These are phyloP conservation scores for Telfairia occidentalis DNA, from an alignment of 331 rosid species.

Conservation along the genomic window DNA sequence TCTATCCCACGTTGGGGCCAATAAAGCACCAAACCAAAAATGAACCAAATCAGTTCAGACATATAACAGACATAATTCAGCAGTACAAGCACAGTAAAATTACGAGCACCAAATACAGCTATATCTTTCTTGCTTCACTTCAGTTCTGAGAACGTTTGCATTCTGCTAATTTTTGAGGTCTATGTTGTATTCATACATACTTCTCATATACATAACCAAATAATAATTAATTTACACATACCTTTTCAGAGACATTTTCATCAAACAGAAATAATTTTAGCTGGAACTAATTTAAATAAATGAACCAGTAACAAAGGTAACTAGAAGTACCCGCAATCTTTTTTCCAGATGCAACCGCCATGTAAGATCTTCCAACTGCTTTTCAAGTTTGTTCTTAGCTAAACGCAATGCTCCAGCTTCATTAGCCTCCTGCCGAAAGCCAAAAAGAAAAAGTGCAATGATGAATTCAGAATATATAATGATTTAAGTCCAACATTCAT, in stretches of 20 bases:
- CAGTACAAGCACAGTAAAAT: not conserved
- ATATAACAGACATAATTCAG: not conserved
- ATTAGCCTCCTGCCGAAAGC: constrained; percentile 71
- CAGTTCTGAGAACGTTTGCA: not conserved
- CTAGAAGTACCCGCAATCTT: constrained; percentile 69
- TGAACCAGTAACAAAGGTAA: not conserved
- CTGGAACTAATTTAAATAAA: not conserved
- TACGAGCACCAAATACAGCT: not conserved
- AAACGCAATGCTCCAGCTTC: constrained; percentile 94
- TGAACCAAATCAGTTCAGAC: not conserved
- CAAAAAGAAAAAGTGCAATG: constrained; percentile 4
- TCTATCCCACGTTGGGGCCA: not conserved
- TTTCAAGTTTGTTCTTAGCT: constrained; percentile 93
- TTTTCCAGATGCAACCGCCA: constrained; percentile 96
- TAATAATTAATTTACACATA: not conserved
- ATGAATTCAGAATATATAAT: constrained; percentile 1
- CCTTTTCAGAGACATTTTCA: not conserved
- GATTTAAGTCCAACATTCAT: not conserved
- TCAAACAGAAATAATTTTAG: not conserved
- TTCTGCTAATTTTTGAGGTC: not conserved
- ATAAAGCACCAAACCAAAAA: not conserved
- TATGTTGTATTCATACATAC: not conserved
- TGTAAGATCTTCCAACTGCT: constrained; percentile 82
- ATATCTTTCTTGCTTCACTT: not conserved
- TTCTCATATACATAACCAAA: not conserved